Base-by-base conservation (phyloP, 1,139 yeast genomes). In the Yamadazyma conglobata region DNA sequence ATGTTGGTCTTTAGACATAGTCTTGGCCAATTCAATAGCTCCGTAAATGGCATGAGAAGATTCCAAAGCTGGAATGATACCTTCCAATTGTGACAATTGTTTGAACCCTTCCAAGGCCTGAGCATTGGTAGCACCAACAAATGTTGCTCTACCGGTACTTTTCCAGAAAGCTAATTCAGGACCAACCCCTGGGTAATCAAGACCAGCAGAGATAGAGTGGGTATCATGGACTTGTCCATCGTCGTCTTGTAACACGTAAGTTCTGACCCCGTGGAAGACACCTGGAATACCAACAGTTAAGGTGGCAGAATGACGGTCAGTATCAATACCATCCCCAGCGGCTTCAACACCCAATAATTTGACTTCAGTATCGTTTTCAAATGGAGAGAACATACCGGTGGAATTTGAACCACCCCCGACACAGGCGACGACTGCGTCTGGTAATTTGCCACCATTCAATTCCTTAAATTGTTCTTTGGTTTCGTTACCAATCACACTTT, bases 401-500 rank as follows among this genome's bases (percentile, higher is more conserved):
- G 96, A 83, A 68, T 91, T 91, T 19, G 96, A 87, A 32, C 99
- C 99, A 53, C 99, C 99, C 50, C 99, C 99, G 32, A 91, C 98
- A 71, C 99, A 91, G 3, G 99, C 98, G 39, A 89, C 96, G 25
- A 91, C 79, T 10, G 89, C 88, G 52, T 91, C 86, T 28, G 98
- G 98, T 43, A 91, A 70, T 49, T 77, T 81, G 19, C 95, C 95
- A 40, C 74, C 63, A 56, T 86, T 87, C 43, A 81, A 64, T 46
- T 73, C 77, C 47, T 75, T 77, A 63, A 89, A 89, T 65, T 91
- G 96, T 56, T 84, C 81, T 61, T 85, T 88, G 22, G 96, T 84
- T 65, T 91, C 99, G 38, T 79, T 73, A 48, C 99, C 99, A 61
- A 91, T 91, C 20, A 91, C 94, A 58, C 91, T 78, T 70, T 91